Percentiles rank a stretch among this genome's conserved stretches.
phyloP scores from a whole-genome alignment of 768 basidiomycete genomes.

The Rhizopogon salebrosus region DNA sequence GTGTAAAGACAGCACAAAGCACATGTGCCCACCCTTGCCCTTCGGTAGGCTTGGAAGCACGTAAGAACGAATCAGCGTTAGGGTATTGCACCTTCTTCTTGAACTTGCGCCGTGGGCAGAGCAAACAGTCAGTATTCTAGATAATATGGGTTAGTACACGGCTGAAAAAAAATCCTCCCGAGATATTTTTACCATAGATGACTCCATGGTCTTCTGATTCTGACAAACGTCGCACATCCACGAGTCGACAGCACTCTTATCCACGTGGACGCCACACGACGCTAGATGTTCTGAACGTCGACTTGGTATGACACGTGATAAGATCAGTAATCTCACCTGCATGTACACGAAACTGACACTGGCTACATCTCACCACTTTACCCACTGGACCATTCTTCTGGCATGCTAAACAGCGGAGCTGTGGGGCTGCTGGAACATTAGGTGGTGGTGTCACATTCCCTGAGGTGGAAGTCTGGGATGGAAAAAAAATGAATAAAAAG shows the following conservation, averaged over 20 bases:
- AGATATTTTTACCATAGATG: slow-evolving; percentile 55
- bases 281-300: slow-evolving; percentile 31
- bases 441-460: slow-evolving; percentile 61
- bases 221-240: slow-evolving; percentile 89
- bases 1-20: slow-evolving; percentile 82
- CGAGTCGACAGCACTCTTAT: slow-evolving; percentile 56
- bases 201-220: slow-evolving; percentile 78
- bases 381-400: slow-evolving; percentile 68
- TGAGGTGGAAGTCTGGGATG: slow-evolving; percentile 26
- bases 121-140: slow-evolving; percentile 78
- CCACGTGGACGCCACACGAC: slow-evolving; percentile 63
- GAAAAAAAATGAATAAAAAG: neutral
- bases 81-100: slow-evolving; percentile 40
- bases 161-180: neutral
- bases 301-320: slow-evolving; percentile 2
- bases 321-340: slow-evolving; percentile 43
- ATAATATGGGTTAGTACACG: slow-evolving; percentile 1
- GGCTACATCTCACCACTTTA: slow-evolving; percentile 76
- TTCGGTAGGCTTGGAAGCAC: slow-evolving; percentile 86
- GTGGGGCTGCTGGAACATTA: slow-evolving; percentile 43
- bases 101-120: slow-evolving; percentile 59
- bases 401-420: slow-evolving; percentile 73
- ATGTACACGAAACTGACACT: slow-evolving; percentile 76
- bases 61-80: slow-evolving; percentile 58
- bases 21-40: slow-evolving; percentile 92